Percentiles rank a stretch among this genome's conserved stretches.
Conservation (phyloP, 2,329 filamentous ascomycete genomes). For the Nemania abortiva region DNA sequence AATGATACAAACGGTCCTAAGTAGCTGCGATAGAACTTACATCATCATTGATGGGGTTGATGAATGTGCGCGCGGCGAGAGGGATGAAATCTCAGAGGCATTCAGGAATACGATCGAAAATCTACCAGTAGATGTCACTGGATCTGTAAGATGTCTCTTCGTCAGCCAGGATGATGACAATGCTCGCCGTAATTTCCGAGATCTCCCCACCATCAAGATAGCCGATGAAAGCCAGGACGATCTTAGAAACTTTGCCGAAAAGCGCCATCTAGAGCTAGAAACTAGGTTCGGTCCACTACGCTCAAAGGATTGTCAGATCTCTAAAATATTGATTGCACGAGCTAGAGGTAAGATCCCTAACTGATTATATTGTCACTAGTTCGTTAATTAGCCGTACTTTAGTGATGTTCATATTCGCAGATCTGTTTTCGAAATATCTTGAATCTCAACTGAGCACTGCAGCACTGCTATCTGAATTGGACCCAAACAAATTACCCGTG, state of each 20-base stretch:
- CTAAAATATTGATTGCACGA: constrained; percentile 38
- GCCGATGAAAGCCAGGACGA: constrained; percentile 49
- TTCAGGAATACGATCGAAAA: constrained; percentile 42
- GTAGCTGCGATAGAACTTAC: constrained; percentile 47
- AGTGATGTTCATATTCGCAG: constrained; percentile 52
- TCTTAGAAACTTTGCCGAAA: constrained; percentile 47
- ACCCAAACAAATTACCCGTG: constrained; percentile 39
- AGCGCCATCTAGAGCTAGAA: constrained; percentile 40
- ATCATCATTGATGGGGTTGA: constrained; percentile 59
- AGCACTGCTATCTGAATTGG: constrained; percentile 41
- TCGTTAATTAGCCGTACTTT: neutral
- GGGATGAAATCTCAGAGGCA: constrained; percentile 50
- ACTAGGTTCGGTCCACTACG: constrained; percentile 42
- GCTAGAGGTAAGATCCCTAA: constrained; percentile 38
- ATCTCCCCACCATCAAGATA: constrained; percentile 45
- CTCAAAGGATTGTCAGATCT: constrained; percentile 37
- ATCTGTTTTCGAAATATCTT: constrained; percentile 47
- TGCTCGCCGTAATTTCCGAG: constrained; percentile 47
- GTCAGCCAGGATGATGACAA: constrained; percentile 54
- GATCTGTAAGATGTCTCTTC: constrained; percentile 48
- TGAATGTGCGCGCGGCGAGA: constrained; percentile 53
- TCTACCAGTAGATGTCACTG: constrained; percentile 27
- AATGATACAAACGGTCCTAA: constrained; percentile 49
- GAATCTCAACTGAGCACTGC: constrained; percentile 40
- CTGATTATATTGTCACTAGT: neutral